A percentile compares a stretch with the other conserved stretches of the same genome.
Conservation (phyloP, 352 stramenopile genomes). For the Pythium dissotocum region DNA sequence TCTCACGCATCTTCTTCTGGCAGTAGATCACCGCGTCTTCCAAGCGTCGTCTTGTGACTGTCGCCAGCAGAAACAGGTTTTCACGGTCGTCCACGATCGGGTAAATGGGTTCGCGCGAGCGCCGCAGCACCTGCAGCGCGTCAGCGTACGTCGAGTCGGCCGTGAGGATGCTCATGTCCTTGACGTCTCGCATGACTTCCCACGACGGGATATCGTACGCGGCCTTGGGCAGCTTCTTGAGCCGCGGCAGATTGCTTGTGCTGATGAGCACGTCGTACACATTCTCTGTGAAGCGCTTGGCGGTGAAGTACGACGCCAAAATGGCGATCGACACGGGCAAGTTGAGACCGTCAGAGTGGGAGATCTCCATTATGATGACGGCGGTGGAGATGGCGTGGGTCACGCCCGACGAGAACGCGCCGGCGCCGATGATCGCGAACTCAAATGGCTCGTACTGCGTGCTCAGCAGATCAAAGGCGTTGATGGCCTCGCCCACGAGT, state of each 20-base stretch:
- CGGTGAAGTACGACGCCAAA: slow-evolving; percentile 89
- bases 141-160: slow-evolving; percentile 74
- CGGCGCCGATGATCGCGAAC: slow-evolving; percentile 92
- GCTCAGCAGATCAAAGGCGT: slow-evolving; percentile 51
- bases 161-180: slow-evolving; percentile 60
- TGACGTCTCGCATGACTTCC: slow-evolving; percentile 84
- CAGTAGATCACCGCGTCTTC: slow-evolving; percentile 60
- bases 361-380: slow-evolving; percentile 95
- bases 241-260: slow-evolving; percentile 69
- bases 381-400: slow-evolving; percentile 92
- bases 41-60: slow-evolving; percentile 61
- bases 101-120: slow-evolving; percentile 65
- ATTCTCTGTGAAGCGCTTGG: slow-evolving; percentile 89
- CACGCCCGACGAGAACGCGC: slow-evolving; percentile 90
- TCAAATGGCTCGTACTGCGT: slow-evolving; percentile 89
- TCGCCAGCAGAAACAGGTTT: slow-evolving; percentile 64
- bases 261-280: slow-evolving; percentile 91
- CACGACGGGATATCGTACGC: slow-evolving; percentile 82
- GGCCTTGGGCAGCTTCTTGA: slow-evolving; percentile 83
- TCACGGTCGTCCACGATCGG: slow-evolving; percentile 70
- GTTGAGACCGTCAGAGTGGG: slow-evolving; percentile 81
- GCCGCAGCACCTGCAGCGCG: slow-evolving; percentile 46
- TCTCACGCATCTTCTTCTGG: slow-evolving; percentile 33
- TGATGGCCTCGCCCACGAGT: slow-evolving; percentile 75
- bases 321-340: slow-evolving; percentile 89